Evolutionary conservation across 1,284 basidiomycete species (phyloP).

Genomic region (Anthracocystis panici-leucophaei): DNA sequence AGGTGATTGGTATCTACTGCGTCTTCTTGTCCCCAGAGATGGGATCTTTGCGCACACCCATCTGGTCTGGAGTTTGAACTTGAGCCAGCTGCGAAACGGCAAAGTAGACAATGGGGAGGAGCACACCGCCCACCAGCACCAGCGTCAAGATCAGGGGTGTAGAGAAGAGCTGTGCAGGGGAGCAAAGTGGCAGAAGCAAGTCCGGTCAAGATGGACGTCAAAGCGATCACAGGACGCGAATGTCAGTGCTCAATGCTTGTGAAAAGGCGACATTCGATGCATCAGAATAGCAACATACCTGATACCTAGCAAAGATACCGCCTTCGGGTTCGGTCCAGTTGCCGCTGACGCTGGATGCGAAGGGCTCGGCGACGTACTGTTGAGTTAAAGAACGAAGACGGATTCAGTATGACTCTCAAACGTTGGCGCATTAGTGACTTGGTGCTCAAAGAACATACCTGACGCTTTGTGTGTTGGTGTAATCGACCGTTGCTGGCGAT

Average conservation of each 20-base stretch:
- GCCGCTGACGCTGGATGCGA: slow-evolving; percentile 25
- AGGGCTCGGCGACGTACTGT: slow-evolving; percentile 18
- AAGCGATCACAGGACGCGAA: neutral
- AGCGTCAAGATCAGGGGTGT: slow-evolving; percentile 44
- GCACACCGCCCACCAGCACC: slow-evolving; percentile 37
- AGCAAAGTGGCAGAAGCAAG: neutral
- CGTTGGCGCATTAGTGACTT: neutral
- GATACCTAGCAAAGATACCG: slow-evolving; percentile 48
- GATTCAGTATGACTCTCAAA: neutral
- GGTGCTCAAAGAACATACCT: slow-evolving; percentile 17
- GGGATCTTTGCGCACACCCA: slow-evolving; percentile 51
- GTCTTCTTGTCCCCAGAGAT: slow-evolving; percentile 53
- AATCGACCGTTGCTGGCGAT: slow-evolving; percentile 2
- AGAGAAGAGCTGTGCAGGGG: slow-evolving; percentile 42
- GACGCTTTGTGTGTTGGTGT: slow-evolving; percentile 34
- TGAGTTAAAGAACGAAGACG: neutral
- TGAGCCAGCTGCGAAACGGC: slow-evolving; percentile 51
- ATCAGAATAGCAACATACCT: slow-evolving; percentile 22
- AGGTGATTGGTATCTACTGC: slow-evolving; percentile 32
- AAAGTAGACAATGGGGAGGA: slow-evolving; percentile 48
- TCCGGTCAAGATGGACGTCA: neutral
- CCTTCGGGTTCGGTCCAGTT: slow-evolving; percentile 49
- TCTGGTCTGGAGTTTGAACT: slow-evolving; percentile 52
- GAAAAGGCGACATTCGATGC: neutral
- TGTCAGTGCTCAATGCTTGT: neutral